phyloP scores from a whole-genome alignment of 2,329 filamentous ascomycete species.

The Aspergillus quadrilineatus region DNA sequence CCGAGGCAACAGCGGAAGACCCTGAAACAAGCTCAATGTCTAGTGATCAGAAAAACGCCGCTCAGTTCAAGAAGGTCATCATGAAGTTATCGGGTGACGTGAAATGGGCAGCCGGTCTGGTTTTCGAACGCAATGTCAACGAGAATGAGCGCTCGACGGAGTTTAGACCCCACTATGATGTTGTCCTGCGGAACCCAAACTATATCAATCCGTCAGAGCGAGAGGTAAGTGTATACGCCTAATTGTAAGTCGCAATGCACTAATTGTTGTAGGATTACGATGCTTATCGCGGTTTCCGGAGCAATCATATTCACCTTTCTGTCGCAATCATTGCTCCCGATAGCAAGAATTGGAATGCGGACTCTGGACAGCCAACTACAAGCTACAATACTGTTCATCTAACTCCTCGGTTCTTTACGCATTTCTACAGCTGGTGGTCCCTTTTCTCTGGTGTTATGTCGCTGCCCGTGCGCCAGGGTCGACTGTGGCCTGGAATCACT shows the following conservation, averaged over 20 bases:
- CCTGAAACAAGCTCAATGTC: constrained; percentile 61
- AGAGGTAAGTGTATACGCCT: constrained; percentile 40
- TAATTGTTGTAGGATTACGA: constrained; percentile 62
- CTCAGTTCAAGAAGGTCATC: constrained; percentile 95
- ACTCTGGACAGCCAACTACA: constrained; percentile 70
- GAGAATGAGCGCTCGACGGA: constrained; percentile 74
- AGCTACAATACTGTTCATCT: constrained; percentile 98
- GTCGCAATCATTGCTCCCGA: constrained; percentile 85
- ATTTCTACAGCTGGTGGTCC: constrained; percentile 98
- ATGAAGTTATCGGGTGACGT: constrained; percentile 99
- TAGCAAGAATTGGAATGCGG: constrained; percentile 79
- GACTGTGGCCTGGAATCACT: constrained; percentile 85
- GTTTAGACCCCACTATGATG: constrained; percentile 89
- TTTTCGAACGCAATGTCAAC: constrained; percentile 82
- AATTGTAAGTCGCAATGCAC: constrained; percentile 2
- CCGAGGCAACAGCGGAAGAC: constrained; percentile 47
- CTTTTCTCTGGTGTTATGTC: constrained; percentile 95
- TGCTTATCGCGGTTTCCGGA: constrained; percentile 94
- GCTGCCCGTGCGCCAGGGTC: constrained; percentile 86
- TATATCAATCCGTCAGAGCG: constrained; percentile 62
- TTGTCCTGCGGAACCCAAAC: constrained; percentile 78
- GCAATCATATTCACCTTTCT: constrained; percentile 93
- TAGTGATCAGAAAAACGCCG: constrained; percentile 66
- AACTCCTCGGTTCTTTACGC: constrained; percentile 92
- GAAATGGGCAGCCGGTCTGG: constrained; percentile 83